phyloP scores from a whole-genome alignment of 2,329 filamentous ascomycete species.

The Penicillium sp. region DNA sequence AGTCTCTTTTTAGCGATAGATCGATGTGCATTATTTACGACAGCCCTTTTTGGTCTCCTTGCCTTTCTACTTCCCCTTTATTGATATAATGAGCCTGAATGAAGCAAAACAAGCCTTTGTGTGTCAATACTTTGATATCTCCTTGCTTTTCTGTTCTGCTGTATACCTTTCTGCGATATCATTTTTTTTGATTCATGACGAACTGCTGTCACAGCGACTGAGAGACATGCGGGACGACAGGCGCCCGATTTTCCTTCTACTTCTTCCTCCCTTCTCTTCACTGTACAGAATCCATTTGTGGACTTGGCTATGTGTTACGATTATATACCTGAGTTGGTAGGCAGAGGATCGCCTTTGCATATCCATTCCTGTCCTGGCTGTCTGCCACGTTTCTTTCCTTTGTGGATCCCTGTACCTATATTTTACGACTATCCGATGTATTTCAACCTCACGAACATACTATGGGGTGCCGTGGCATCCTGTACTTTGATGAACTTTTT shows the following conservation, averaged over 20 bases:
- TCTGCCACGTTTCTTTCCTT: not conserved
- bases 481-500: not conserved
- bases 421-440: not conserved
- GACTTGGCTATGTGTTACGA: not conserved
- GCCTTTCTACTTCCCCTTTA: constrained; percentile 1
- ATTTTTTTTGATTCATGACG: not conserved
- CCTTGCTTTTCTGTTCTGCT: constrained; percentile 11
- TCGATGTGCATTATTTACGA: constrained; percentile 26
- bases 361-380: not conserved
- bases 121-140: not conserved
- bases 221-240: not conserved
- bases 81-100: constrained; percentile 11
- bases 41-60: constrained; percentile 9
- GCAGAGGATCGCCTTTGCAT: not conserved
- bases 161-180: constrained; percentile 22
- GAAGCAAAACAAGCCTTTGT: constrained; percentile 6
- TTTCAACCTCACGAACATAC: not conserved
- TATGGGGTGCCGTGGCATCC: not conserved
- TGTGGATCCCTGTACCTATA: not conserved
- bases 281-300: not conserved
- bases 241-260: not conserved
- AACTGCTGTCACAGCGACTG: not conserved
- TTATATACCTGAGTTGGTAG: not conserved
- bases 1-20: constrained; percentile 24
- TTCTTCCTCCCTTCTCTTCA: not conserved